phyloP scores from a whole-genome alignment of 1,284 basidiomycete species.

The Cronartium quercuum region DNA sequence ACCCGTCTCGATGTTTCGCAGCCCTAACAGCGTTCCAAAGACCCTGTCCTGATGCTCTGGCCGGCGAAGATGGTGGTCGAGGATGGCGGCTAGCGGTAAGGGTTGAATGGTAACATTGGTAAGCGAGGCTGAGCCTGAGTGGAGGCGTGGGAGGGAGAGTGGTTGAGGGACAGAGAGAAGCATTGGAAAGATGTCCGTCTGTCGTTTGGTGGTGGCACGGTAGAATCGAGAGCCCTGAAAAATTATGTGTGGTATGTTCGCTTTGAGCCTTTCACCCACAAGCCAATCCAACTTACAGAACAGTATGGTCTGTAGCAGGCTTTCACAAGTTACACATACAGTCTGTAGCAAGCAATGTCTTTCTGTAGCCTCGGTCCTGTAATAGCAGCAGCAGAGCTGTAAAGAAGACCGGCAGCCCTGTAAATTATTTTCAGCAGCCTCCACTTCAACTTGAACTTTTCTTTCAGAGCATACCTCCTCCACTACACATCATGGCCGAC shows the following conservation, averaged over 20 bases:
- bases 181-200: not conserved
- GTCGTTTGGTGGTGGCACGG: not conserved
- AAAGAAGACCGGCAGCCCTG: too few relatives aligned
- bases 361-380: too few relatives aligned
- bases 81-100: constrained; percentile 87
- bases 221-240: not conserved
- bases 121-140: constrained; percentile 24
- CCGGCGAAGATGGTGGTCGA: constrained; percentile 93
- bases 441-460: too few relatives aligned
- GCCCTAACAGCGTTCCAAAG: constrained; percentile 90
- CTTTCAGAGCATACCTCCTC: too few relatives aligned
- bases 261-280: too few relatives aligned
- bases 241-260: not conserved
- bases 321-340: too few relatives aligned
- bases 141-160: constrained; percentile 23
- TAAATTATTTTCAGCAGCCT: too few relatives aligned
- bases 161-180: constrained; percentile 8
- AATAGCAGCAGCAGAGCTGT: too few relatives aligned
- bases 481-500: constrained; percentile 2
- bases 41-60: constrained; percentile 76
- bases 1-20: constrained; percentile 62
- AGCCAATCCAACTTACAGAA: too few relatives aligned
- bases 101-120: constrained; percentile 70
- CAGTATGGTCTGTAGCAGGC: too few relatives aligned
- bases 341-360: too few relatives aligned